A percentile compares a stretch with the other conserved stretches of the same genome.
phyloP scores from a whole-genome alignment of 2,329 filamentous ascomycete genomes.

The Orbilia quercus region DNA sequence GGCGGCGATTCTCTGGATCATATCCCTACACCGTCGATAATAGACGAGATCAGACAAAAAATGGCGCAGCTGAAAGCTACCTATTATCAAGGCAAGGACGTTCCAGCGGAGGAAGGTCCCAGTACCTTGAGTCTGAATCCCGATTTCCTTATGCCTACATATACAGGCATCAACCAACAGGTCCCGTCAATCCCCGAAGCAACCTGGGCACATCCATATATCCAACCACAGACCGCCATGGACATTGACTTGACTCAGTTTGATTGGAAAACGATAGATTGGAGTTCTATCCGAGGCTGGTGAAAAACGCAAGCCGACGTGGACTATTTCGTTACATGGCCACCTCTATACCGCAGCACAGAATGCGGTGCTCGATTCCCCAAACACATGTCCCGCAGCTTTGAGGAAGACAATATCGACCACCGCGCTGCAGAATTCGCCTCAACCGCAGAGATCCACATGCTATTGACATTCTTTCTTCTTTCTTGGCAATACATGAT shows the following conservation, averaged over 20 bases:
- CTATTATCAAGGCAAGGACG: neutral
- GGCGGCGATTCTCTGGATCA: constrained; percentile 62
- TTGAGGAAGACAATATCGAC: too few relatives aligned
- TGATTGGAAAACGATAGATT: constrained; percentile 61
- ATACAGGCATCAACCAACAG: constrained; percentile 48
- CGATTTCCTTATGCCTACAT: constrained; percentile 59
- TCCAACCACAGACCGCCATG: constrained; percentile 51
- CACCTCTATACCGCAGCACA: neutral
- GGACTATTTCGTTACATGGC: neutral
- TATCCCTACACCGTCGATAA: neutral
- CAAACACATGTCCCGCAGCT: too few relatives aligned
- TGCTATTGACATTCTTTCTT: too few relatives aligned
- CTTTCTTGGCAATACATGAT: too few relatives aligned
- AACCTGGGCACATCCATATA: constrained; percentile 36
- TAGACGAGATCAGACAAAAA: constrained; percentile 20
- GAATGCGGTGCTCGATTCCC: too few relatives aligned
- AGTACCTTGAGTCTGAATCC: constrained; percentile 50
- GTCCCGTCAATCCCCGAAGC: constrained; percentile 7
- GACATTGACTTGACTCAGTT: constrained; percentile 59
- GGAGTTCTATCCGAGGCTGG: constrained; percentile 55
- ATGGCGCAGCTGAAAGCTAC: neutral
- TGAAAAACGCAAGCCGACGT: neutral
- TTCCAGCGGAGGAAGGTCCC: constrained; percentile 23
- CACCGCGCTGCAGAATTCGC: too few relatives aligned
- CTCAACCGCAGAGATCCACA: too few relatives aligned